Conservation (phyloP, 2,329 filamentous ascomycete genomes). For the Aspergillus puulaauensis region DNA sequence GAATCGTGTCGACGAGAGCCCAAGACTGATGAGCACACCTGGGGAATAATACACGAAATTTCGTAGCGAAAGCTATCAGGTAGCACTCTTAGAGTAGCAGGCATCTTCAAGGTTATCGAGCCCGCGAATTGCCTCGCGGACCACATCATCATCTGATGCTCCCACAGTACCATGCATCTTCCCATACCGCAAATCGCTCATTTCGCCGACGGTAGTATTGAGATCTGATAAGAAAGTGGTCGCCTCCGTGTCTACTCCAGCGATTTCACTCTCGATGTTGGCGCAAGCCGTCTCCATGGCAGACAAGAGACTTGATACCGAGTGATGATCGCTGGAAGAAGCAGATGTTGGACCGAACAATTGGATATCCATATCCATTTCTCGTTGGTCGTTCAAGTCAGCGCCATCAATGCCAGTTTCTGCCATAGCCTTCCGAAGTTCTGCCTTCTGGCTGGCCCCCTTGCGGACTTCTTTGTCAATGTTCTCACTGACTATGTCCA, state of each 20-base stretch:
- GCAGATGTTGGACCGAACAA: constrained; percentile 55
- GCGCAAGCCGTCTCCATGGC: constrained; percentile 67
- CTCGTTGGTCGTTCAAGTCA: constrained; percentile 34
- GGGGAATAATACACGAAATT: neutral
- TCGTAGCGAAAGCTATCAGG: neutral
- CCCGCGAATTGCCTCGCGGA: constrained; percentile 66
- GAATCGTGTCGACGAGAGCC: neutral
- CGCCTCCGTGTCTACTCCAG: constrained; percentile 65
- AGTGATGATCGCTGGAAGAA: constrained; percentile 54
- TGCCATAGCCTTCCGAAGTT: constrained; percentile 34
- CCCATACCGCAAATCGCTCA: constrained; percentile 83
- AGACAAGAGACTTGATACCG: constrained; percentile 62
- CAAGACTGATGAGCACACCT: neutral
- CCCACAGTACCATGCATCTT: constrained; percentile 55
- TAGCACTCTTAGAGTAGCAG: constrained; percentile 49
- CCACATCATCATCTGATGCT: constrained; percentile 58
- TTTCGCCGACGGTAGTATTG: constrained; percentile 64
- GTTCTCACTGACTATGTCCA: constrained; percentile 65
- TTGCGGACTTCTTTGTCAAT: constrained; percentile 39
- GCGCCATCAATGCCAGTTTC: constrained; percentile 35
- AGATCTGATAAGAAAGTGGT: constrained; percentile 60
- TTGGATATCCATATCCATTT: constrained; percentile 53
- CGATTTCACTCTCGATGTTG: constrained; percentile 68
- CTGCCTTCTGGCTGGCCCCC: constrained; percentile 38
- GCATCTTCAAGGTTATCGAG: constrained; percentile 63